Evolutionary conservation across 306 rosid genomes (phyloP).

Genomic region (Corylus avellana): DNA sequence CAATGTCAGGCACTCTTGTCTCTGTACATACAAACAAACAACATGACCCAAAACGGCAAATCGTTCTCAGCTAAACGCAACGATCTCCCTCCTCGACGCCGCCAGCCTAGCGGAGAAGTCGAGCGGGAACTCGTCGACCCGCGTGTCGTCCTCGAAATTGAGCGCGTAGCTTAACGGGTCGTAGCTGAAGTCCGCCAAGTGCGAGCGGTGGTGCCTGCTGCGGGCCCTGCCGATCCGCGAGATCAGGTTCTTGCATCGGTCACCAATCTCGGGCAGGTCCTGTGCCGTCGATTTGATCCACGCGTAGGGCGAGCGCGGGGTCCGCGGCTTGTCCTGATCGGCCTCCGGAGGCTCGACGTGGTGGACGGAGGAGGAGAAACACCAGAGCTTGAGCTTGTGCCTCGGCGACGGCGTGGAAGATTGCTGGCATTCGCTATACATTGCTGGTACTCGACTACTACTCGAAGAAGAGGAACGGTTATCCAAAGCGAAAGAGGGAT

Average conservation of each 20-base stretch:
- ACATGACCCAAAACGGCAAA: not conserved
- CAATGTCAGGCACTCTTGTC: not conserved
- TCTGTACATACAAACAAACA: not conserved
- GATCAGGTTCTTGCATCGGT: conserved; percentile 21
- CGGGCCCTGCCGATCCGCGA: conserved; percentile 18
- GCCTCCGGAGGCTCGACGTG: conserved; percentile 11
- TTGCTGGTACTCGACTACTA: not conserved
- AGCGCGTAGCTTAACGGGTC: conserved; percentile 44
- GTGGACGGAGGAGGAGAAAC: conserved; percentile 27
- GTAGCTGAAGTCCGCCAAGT: conserved; percentile 42
- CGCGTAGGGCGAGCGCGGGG: conserved; percentile 25
- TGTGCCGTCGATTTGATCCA: conserved; percentile 32
- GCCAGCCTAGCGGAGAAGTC: conserved; percentile 27
- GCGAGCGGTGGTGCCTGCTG: conserved; percentile 17
- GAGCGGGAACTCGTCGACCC: conserved; percentile 19
- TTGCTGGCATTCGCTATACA: conserved; percentile 20
- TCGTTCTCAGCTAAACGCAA: conserved; percentile 23
- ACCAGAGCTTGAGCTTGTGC: conserved; percentile 25
- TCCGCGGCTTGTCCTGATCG: conserved; percentile 4
- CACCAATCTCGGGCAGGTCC: conserved; percentile 28
- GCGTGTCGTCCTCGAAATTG: conserved; percentile 40
- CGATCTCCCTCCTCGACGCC: conserved; percentile 14
- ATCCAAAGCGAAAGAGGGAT: too few species aligned
- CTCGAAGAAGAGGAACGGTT: too few species aligned
- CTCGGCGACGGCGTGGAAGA: not conserved